Evolutionary conservation across 2,329 filamentous ascomycete species (phyloP).

Genomic region (Talaromyces sp.): DNA sequence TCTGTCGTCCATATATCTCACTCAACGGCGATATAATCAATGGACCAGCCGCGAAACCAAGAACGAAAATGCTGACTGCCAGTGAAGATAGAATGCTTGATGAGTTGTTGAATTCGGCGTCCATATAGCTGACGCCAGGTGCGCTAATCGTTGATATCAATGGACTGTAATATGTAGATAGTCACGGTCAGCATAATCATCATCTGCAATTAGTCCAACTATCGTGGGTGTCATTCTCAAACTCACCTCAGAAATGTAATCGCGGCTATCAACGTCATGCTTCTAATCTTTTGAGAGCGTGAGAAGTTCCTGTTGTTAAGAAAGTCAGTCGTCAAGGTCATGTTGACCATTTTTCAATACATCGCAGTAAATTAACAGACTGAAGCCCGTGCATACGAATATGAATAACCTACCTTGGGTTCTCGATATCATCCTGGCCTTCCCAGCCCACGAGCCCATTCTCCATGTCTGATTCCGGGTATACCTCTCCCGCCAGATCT

Average conservation of each 20-base stretch:
- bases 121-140: slow-evolving; percentile 1
- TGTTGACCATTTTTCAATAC: background rate
- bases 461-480: slow-evolving; percentile 1
- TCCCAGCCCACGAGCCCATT: slow-evolving; percentile 11
- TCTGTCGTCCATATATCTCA: slow-evolving; percentile 7
- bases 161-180: background rate
- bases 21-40: slow-evolving; percentile 1
- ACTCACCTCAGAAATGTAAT: slow-evolving; percentile 16
- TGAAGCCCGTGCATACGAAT: background rate
- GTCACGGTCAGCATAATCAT: background rate
- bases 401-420: background rate
- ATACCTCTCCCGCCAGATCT: slow-evolving; percentile 1
- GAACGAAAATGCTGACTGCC: slow-evolving; percentile 9
- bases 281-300: background rate
- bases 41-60: slow-evolving; percentile 5
- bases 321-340: background rate
- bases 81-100: slow-evolving; percentile 3
- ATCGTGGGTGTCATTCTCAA: background rate
- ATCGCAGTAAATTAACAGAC: background rate
- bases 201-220: background rate
- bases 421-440: slow-evolving; percentile 4
- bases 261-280: background rate
- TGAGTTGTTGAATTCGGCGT: slow-evolving; percentile 1
- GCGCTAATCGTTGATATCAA: slow-evolving; percentile 7
- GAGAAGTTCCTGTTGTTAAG: slow-evolving; percentile 1